Evolutionary conservation across 768 basidiomycete species (phyloP).

Genomic region (Mycena filopes): DNA sequence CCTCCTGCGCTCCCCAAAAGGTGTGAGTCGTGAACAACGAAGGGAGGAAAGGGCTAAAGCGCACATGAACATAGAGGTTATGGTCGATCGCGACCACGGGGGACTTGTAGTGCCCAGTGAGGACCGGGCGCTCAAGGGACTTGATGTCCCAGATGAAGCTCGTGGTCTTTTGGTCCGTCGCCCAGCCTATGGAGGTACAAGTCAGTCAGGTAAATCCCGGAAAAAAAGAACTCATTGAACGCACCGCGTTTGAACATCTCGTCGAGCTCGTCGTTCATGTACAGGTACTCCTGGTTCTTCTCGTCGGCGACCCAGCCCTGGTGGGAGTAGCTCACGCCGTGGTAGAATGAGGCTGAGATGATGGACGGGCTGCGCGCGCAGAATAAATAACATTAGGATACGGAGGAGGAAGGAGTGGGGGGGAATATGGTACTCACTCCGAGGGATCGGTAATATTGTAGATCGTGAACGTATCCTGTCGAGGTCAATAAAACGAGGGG

Average conservation of each 20-base stretch:
- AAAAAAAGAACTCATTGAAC: neutral
- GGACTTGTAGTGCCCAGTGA: constrained; percentile 41
- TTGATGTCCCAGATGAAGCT: constrained; percentile 45
- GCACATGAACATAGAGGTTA: constrained; percentile 37
- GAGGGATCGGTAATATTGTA: constrained; percentile 32
- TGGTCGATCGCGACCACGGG: constrained; percentile 41
- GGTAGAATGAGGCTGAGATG: constrained; percentile 42
- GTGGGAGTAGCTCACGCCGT: constrained; percentile 44
- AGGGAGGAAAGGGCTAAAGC: no score
- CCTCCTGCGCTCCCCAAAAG: no score
- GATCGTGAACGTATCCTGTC: constrained; percentile 40
- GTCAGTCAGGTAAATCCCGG: no score
- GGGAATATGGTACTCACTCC: no score
- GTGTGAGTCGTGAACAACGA: no score
- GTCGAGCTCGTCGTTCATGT: constrained; percentile 44
- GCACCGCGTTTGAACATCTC: constrained; percentile 32
- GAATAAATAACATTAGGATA: no score
- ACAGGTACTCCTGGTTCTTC: constrained; percentile 40
- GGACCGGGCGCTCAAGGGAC: constrained; percentile 36
- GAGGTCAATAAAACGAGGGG: no score
- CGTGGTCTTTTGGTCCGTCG: constrained; percentile 38
- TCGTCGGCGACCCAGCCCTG: constrained; percentile 46
- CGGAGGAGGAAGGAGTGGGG: no score
- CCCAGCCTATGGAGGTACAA: constrained; percentile 20
- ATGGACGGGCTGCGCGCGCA: constrained; percentile 27